A percentile compares a stretch with the other conserved stretches of the same genome.
Evolutionary conservation across 805 yeast genomes (phyloP).

Genomic region (Hanseniaspora jakobsenii): DNA sequence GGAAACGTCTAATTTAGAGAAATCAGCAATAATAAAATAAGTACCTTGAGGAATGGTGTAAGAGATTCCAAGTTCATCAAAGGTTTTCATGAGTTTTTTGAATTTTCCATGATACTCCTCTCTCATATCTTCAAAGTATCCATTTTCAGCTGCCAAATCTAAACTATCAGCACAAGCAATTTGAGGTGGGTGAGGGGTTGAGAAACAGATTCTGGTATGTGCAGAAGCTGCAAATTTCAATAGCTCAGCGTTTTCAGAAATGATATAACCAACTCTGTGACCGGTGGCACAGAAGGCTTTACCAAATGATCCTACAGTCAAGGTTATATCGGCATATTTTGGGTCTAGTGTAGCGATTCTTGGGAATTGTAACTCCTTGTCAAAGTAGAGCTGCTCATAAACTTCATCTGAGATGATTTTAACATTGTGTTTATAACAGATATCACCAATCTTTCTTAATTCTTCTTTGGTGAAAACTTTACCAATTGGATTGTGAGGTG

Average conservation of each 20-base stretch:
- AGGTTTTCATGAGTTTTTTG: conserved; percentile 56
- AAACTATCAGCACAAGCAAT: conserved; percentile 81
- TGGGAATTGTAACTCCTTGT: conserved; percentile 42
- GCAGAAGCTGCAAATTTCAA: conserved; percentile 75
- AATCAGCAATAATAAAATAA: conserved; percentile 80
- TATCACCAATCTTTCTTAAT: conserved; percentile 57
- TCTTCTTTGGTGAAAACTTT: conserved; percentile 74
- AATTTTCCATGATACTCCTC: conserved; percentile 59
- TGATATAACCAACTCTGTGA: conserved; percentile 95
- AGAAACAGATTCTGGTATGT: conserved; percentile 87
- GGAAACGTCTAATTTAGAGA: conserved; percentile 72
- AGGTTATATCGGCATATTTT: conserved; percentile 63
- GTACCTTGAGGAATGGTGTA: conserved; percentile 91
- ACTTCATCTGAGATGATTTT: conserved; percentile 86
- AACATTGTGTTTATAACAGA: conserved; percentile 77
- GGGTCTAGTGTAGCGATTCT: conserved; percentile 75
- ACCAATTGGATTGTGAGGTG: conserved; percentile 96
- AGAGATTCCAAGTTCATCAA: conserved; percentile 79
- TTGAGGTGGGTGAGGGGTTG: conserved; percentile 84
- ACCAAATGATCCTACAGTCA: conserved; percentile 95
- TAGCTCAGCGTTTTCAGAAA: conserved; percentile 65
- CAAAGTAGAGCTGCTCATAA: conserved; percentile 77
- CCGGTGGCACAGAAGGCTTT: conserved; percentile 98
- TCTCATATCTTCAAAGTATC: conserved; percentile 62
- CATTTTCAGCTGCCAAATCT: conserved; percentile 43